Percentiles rank a stretch among this genome's conserved stretches.
Conservation (phyloP, 78 protist species). For the Ministeria vibrans region DNA sequence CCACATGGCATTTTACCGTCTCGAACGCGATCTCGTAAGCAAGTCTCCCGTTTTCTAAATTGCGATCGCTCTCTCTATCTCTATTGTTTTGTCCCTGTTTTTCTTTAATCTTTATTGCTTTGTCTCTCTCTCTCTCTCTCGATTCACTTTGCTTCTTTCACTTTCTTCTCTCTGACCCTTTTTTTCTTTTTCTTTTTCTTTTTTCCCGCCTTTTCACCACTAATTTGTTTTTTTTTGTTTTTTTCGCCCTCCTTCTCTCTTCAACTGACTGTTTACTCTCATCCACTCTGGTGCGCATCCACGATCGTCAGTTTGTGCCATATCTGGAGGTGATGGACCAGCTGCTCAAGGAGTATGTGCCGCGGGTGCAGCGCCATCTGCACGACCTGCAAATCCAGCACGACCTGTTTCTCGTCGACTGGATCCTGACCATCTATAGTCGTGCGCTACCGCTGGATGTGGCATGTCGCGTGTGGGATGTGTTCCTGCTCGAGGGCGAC, state of each 20-base stretch:
- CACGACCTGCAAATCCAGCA: conserved; percentile 38
- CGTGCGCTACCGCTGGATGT: conserved; percentile 66
- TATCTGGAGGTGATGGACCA: conserved; percentile 49
- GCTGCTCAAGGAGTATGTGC: conserved; percentile 24
- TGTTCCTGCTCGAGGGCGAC: conserved; percentile 56
- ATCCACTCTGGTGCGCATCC: too few species aligned
- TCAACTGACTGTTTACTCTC: not conserved
- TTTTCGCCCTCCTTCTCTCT: not conserved
- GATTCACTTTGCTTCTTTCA: not conserved
- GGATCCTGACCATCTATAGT: conserved; percentile 78
- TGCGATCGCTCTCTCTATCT: not conserved
- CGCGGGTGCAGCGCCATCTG: conserved; percentile 52
- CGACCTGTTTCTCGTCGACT: conserved; percentile 64
- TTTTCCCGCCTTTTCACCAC: not conserved
- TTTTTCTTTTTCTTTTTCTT: not conserved
- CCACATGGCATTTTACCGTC: conserved; percentile 55
- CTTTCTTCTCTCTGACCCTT: not conserved
- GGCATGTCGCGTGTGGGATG: conserved; percentile 78
- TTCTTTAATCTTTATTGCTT: not conserved
- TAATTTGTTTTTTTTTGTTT: not conserved
- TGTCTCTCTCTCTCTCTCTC: not conserved
- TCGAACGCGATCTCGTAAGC: conserved; percentile 44
- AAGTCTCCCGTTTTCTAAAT: not conserved
- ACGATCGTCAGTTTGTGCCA: conserved; percentile 42
- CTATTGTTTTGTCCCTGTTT: not conserved